Base-by-base conservation (phyloP, 257 asterid genomes). In the Prunella vulgaris region DNA sequence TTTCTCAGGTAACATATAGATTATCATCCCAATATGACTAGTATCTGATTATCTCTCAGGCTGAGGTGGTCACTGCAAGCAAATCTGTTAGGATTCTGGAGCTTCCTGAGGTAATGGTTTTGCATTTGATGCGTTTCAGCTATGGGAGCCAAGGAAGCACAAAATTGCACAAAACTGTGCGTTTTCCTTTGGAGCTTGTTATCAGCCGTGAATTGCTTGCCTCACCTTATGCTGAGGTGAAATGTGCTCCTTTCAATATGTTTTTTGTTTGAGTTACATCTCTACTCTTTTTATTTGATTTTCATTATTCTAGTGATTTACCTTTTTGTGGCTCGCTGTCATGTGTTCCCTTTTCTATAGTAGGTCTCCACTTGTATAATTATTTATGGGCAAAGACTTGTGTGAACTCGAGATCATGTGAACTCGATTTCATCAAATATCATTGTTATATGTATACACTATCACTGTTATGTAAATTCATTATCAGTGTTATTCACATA, bases 51-150 rank as follows among this genome's bases (percentile, higher is more conserved):
- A 66, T 80, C 63, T 74, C 84, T 74, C 85, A 90, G 97, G 91
- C 87, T 10, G 95, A 81, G 79, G 88, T 84, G 77, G 95, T 87
- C 65, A 80, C 81, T 71, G 96, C 96, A 53, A 87, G 88, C 86
- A 90, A 90, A 64, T 87, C 85, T 62, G 83, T 87, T 21, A 84
- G 78, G 84, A 87, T 90, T 74, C 81, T 78, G 75, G 88, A 86
- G 80, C 93, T 86, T 54, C 77, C 97, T 54, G 84, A 86, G 77
- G 78, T 90, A 72, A 79, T 90, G 91, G 82, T 90, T 73, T 79
- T 90, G 83, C 95, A 90, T 71, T 71, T 90, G 80, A 86, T 87
- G 97, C 90, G 95, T 44, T 90, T 90, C 83, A 86, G 86, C 84
- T 90, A 84, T n/a, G 97, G 87, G 71, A 81, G 88, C 52, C 82